phyloP scores from a whole-genome alignment of 2,329 filamentous ascomycete genomes.

The Aspergillus floridensis region DNA sequence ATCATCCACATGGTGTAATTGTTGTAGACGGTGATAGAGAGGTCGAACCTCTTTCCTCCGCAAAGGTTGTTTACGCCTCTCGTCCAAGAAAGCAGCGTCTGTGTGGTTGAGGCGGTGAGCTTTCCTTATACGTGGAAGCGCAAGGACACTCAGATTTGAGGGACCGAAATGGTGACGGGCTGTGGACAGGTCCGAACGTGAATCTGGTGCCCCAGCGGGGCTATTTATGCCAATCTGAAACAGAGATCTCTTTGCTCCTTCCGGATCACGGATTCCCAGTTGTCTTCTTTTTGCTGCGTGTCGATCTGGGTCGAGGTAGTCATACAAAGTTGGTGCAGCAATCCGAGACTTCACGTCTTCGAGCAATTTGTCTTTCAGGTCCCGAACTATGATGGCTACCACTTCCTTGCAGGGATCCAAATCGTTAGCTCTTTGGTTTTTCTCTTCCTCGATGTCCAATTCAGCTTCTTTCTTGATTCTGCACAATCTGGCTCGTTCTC shows the following conservation, averaged over 20 bases:
- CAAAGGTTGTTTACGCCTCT: conserved; percentile 57
- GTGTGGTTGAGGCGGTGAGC: conserved; percentile 56
- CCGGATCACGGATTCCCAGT: conserved; percentile 71
- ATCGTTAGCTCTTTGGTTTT: conserved; percentile 78
- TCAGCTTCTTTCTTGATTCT: conserved; percentile 70
- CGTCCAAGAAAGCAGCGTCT: conserved; percentile 66
- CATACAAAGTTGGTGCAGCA: conserved; percentile 74
- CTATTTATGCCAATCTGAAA: conserved; percentile 59
- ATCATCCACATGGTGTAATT: conserved; percentile 74
- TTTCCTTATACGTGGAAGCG: conserved; percentile 74
- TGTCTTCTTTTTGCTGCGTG: conserved; percentile 76
- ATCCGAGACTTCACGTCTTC: conserved; percentile 86
- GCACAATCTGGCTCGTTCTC: conserved; percentile 64
- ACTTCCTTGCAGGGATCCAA: conserved; percentile 89
- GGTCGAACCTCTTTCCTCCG: conserved; percentile 68
- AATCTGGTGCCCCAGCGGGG: conserved; percentile 62
- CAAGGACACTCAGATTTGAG: conserved; percentile 56
- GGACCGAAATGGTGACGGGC: conserved; percentile 38
- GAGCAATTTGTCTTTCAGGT: conserved; percentile 82
- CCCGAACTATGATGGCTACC: conserved; percentile 70
- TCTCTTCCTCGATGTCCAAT: conserved; percentile 83
- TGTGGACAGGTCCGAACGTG: conserved; percentile 40
- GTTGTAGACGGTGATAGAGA: conserved; percentile 74
- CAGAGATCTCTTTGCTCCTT: conserved; percentile 56
- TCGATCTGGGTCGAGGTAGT: conserved; percentile 77